phyloP scores from a whole-genome alignment of 768 basidiomycete species.

The Saitozyma podzolica region DNA sequence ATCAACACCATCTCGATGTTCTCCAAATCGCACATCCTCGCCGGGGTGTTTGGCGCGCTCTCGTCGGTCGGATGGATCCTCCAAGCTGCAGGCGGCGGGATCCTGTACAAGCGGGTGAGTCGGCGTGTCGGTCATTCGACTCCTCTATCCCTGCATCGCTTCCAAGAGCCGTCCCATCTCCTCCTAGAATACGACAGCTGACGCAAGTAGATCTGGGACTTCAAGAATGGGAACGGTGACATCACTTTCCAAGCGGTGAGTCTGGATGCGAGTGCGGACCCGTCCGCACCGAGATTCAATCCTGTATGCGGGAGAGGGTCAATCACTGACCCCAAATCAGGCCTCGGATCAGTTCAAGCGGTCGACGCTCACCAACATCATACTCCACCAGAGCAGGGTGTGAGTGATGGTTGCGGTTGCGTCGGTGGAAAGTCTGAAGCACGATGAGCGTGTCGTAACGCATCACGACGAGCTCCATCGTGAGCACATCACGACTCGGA shows the following conservation, averaged over 20 bases:
- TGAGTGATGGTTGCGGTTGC: not conserved
- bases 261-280: not conserved
- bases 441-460: too few species aligned
- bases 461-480: too few species aligned
- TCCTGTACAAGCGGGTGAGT: constrained; percentile 46
- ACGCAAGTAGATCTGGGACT: constrained; percentile 44
- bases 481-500: too few species aligned
- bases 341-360: constrained; percentile 32
- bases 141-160: not conserved
- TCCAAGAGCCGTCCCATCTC: not conserved
- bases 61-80: constrained; percentile 83
- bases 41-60: constrained; percentile 76
- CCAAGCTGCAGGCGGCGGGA: constrained; percentile 59
- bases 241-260: constrained; percentile 44
- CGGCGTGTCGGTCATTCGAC: not conserved
- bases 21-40: constrained; percentile 67
- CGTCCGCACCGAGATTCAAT: not conserved
- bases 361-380: constrained; percentile 2
- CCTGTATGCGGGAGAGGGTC: not conserved
- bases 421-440: too few species aligned
- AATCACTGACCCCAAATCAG: constrained; percentile 8
- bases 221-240: constrained; percentile 51
- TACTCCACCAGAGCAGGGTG: not conserved
- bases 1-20: constrained; percentile 89
- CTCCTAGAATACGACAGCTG: not conserved